Conservation (phyloP, 1,139 yeast species). For the Candida glucosophila region DNA sequence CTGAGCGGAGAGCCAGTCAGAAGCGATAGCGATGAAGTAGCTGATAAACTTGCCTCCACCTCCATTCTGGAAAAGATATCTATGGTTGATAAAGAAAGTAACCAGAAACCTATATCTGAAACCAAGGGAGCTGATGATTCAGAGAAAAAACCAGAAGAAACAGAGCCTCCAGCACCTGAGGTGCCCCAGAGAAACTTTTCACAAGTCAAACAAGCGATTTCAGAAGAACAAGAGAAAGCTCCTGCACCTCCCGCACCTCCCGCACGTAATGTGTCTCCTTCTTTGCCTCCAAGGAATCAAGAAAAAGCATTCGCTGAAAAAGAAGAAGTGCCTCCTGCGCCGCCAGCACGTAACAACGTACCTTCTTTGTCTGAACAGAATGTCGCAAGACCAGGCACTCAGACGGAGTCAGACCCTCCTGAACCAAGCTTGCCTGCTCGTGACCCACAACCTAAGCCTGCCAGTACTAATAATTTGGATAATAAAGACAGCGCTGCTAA, state of each 20-base stretch:
- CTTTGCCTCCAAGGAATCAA: not conserved
- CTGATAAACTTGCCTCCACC: constrained; percentile 5
- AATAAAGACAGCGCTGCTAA: constrained; percentile 20
- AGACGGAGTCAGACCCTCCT: too few species aligned
- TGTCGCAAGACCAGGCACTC: constrained; percentile 3
- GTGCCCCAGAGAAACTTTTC: too few species aligned
- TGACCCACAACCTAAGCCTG: not conserved
- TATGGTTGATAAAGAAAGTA: too few species aligned
- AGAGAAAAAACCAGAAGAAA: too few species aligned
- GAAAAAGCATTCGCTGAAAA: constrained; percentile 4
- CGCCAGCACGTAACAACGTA: constrained; percentile 3
- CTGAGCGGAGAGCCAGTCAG: constrained; percentile 8
- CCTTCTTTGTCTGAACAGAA: constrained; percentile 18
- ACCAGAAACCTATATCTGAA: too few species aligned
- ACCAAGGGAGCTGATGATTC: too few species aligned
- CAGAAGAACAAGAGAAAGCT: constrained; percentile 18
- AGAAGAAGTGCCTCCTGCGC: constrained; percentile 1
- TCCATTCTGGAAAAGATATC: too few species aligned
- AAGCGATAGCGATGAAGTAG: constrained; percentile 6
- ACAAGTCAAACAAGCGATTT: too few species aligned
- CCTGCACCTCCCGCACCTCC: constrained; percentile 1
- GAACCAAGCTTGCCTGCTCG: constrained; percentile 1
- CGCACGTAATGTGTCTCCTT: constrained; percentile 2
- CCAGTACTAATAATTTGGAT: constrained; percentile 2
- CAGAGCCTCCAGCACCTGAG: too few species aligned